Base-by-base conservation (phyloP, 2,329 filamentous ascomycete species). In the Leptosphaerulina australis region DNA sequence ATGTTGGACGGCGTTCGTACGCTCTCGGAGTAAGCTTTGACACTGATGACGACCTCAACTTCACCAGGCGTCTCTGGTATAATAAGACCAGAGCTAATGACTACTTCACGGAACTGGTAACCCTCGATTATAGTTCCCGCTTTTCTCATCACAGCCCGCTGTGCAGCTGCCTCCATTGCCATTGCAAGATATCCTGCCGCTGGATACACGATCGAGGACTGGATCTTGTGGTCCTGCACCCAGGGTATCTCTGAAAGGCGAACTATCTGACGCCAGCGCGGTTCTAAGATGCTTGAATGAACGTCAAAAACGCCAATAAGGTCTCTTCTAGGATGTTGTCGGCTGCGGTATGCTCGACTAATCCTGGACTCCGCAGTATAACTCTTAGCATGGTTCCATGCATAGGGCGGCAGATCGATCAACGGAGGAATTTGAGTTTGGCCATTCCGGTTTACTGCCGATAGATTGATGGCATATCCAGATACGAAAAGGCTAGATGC, bases 361-460 rank as follows among this genome's bases (percentile, higher is more conserved):
- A 61, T 31, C 1, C 60, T 43, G 1, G 56, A 49, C 33, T 66
- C 62, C 18, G 47, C 46, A 66, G 66, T 71, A 48, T 66, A 68
- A 8, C 50, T 44, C 12, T 53, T 58, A 5, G 58, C 52, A 46
- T 73, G 69, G 45, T 73, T 67, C 62, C 66, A 74, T 1, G 60
- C 53, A 35, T 73, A 74, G 3, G 53, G 52, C 3, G 71, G 70
- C 0, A 73, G 64, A 18, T 63, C 51, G 0, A n/a, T 31, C 15
- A 47, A 18, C 2, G 15, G 15, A 22, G 5, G 2, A 4, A 15
- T 3, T 20, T 43, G 12, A 2, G 5, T 17, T 4, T 10, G 10
- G 22, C 3, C 3, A 17, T 12, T 33, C 5, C 8, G 15, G 14
- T 43, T 33, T 4, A 41, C 25, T 9, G n/a, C n/a, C n/a, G 4